Percentiles rank a stretch among this genome's conserved stretches.
These are phyloP conservation scores for Candida arabinofermentans DNA, from an alignment of 805 yeast species.

Conservation along the genomic window DNA sequence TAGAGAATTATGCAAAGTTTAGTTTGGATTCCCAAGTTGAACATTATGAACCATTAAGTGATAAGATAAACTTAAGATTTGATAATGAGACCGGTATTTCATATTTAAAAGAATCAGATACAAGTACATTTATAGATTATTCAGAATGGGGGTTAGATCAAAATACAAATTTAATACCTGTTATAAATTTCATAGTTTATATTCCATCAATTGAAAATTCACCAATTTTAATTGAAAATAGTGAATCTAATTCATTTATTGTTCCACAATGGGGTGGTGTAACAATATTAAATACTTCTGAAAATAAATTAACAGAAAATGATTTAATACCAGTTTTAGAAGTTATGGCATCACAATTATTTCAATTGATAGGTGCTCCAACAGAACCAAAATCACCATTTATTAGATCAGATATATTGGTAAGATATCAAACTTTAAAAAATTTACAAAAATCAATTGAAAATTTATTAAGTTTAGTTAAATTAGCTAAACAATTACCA, in stretches of 20 bases:
- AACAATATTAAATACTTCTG: constrained; percentile 40
- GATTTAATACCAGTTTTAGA: constrained; percentile 59
- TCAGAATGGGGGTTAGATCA: constrained; percentile 74
- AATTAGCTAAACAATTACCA: constrained; percentile 63
- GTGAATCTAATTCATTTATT: constrained; percentile 53
- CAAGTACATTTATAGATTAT: constrained; percentile 75
- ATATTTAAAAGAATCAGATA: constrained; percentile 44
- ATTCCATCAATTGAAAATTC: constrained; percentile 48
- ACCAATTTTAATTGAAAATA: constrained; percentile 48
- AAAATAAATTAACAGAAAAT: constrained; percentile 30
- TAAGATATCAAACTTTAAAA: constrained; percentile 52
- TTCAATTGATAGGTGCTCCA: constrained; percentile 70
- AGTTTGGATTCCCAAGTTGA: constrained; percentile 77
- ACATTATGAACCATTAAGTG: constrained; percentile 50
- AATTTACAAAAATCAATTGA: constrained; percentile 61
- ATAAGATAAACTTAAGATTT: constrained; percentile 23
- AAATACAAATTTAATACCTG: constrained; percentile 51
- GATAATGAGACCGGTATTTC: constrained; percentile 23
- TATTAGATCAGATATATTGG: constrained; percentile 62
- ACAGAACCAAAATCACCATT: constrained; percentile 49
- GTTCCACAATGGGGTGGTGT: constrained; percentile 94
- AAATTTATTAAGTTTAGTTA: constrained; percentile 68
- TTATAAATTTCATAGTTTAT: constrained; percentile 65
- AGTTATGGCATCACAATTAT: constrained; percentile 69
- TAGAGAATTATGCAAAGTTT: constrained; percentile 61